These are phyloP conservation scores for Mariannaea elegans DNA, from an alignment of 2,329 filamentous ascomycete genomes.

Conservation along the genomic window DNA sequence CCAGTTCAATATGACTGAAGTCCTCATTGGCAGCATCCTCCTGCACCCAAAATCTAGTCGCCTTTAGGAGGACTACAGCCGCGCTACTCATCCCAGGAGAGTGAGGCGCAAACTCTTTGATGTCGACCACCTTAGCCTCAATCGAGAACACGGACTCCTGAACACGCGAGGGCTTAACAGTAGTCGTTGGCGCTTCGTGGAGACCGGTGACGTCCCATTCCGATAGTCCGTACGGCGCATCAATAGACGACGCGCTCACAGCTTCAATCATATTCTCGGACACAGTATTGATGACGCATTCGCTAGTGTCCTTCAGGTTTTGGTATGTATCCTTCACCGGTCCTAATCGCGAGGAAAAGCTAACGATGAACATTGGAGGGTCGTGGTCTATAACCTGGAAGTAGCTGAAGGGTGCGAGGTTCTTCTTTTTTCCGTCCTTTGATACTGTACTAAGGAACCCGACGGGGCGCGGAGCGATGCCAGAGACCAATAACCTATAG, in stretches of 20 bases:
- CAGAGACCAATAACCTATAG: conserved; percentile 86
- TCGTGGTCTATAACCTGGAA: conserved; percentile 83
- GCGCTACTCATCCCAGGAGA: conserved; percentile 33
- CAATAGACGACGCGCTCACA: conserved; percentile 77
- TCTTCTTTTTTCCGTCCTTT: conserved; percentile 67
- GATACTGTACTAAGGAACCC: conserved; percentile 64
- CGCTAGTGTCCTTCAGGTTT: conserved; percentile 73
- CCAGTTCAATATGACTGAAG: conserved; percentile 33
- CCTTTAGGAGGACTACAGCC: conserved; percentile 39
- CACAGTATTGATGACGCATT: conserved; percentile 85
- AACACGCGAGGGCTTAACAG: conserved; percentile 38
- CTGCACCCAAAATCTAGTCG: conserved; percentile 42
- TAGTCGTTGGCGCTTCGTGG: conserved; percentile 33
- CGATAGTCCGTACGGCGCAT: conserved; percentile 75
- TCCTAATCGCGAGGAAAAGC: conserved; percentile 53
- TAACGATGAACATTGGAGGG: conserved; percentile 77
- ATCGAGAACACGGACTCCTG: conserved; percentile 39
- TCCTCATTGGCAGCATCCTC: conserved; percentile 38
- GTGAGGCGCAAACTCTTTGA: conserved; percentile 38
- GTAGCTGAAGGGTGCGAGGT: conserved; percentile 85
- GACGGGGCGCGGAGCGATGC: conserved; percentile 82
- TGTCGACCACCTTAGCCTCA: conserved; percentile 41
- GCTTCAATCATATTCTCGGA: conserved; percentile 83
- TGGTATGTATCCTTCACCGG: conserved; percentile 78
- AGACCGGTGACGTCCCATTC: conserved; percentile 78